Conservation (phyloP, 2,329 filamentous ascomycete genomes). For the Colletotrichum karsti region DNA sequence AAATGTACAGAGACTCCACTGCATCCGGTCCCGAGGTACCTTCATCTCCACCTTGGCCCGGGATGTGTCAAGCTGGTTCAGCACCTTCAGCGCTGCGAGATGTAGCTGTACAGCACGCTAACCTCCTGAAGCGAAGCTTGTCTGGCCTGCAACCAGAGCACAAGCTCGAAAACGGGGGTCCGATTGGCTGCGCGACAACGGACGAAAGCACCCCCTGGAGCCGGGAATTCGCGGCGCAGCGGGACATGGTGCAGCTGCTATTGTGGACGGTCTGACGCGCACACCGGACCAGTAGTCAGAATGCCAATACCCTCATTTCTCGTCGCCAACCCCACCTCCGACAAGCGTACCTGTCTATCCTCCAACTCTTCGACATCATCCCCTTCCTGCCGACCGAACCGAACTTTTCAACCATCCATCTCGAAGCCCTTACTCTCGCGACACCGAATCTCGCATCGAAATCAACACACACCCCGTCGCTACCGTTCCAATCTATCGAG, state of each 20-base stretch:
- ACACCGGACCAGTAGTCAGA: conserved; percentile 7
- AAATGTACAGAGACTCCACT: conserved; percentile 3
- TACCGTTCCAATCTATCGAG: neutral
- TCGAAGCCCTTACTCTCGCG: neutral
- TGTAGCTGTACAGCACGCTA: conserved; percentile 4
- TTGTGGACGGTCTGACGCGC: conserved; percentile 21
- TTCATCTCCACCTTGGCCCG: neutral
- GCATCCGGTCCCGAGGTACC: neutral
- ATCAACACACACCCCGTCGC: neutral
- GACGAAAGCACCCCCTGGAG: conserved; percentile 10
- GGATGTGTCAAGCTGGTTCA: neutral
- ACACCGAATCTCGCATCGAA: neutral
- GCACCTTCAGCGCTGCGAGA: neutral
- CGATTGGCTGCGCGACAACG: conserved; percentile 18
- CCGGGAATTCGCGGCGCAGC: conserved; percentile 21
- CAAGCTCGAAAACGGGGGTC: conserved; percentile 11
- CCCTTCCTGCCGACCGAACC: neutral
- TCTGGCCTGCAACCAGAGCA: conserved; percentile 28
- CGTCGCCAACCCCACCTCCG: neutral
- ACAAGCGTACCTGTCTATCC: neutral
- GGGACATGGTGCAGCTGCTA: no score
- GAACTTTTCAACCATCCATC: neutral
- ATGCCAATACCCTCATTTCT: conserved; percentile 13
- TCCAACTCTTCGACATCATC: neutral
- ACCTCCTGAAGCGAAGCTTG: conserved; percentile 3